Evolutionary conservation across 2,329 filamentous ascomycete genomes (phyloP), one percentile per base, ranked within the genome.

Genomic region (Fusarium scirpi): DNA sequence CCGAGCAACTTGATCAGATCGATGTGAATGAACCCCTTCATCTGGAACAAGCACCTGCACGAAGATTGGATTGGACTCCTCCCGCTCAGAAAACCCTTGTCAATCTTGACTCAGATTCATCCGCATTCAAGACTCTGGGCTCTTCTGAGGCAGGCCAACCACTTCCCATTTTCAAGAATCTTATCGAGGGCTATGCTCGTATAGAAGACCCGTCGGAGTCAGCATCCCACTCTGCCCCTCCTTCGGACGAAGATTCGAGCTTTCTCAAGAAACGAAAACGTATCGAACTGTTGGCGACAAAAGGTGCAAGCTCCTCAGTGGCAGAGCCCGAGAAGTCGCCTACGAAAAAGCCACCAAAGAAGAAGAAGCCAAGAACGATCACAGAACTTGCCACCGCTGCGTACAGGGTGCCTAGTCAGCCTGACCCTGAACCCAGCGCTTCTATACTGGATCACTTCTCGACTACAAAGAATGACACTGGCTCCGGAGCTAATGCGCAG

Each of bases 331-430:
- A 76, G 45, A 77, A 74, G 20, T 79, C 80, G 2, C 80, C 80
- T 0, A 88, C 87, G 75, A 76, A 80, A 24, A 91, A 89, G 70
- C 82, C 83, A 8, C 81, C 85, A 6, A 90, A 88, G 78, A 94
- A 92, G 78, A 94, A 92, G 80, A 94, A 91, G 78, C 81, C 90
- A 1, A 89, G 89, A 43, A 97, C 93, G 0, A 90, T 97, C 60
- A 97, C 94, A 0, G 92, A 89, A 43, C 81, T 92, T 52, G 92
- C 93, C 13, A 95, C 90, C 2, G 90, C 92, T 15, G 88, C 89
- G 7, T 96, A 94, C 75, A 75, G 76, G 58, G 59, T 64, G 43
- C 58, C 74, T 15, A 74, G 71, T 6, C 78, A 84, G 54, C 69
- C 76, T 12, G 79, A 82, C 30, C 69, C 76, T 30, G 74, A 54